Conservation (phyloP, 1,139 yeast species). For the Lodderomyces elongisporus region DNA sequence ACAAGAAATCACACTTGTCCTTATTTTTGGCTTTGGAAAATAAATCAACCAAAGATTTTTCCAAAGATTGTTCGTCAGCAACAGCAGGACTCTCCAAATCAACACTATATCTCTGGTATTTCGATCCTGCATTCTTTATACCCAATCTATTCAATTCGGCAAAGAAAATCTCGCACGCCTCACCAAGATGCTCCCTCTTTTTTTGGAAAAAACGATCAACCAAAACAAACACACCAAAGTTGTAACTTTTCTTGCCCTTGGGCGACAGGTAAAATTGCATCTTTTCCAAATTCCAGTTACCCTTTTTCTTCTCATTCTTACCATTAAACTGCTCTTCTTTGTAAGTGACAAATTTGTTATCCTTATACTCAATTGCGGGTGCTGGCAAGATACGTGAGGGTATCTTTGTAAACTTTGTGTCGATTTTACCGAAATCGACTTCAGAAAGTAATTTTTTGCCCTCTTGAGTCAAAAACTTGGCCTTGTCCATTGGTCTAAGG, state of each 20-base stretch:
- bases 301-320: conserved; percentile 11
- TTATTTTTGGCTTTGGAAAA: conserved; percentile 8
- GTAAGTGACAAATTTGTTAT: conserved; percentile 7
- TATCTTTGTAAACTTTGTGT: conserved; percentile 9
- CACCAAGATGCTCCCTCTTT: conserved; percentile 8
- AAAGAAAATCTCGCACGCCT: conserved; percentile 9
- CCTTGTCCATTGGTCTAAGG: conserved; percentile 10
- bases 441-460: conserved; percentile 6
- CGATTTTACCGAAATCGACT: conserved; percentile 11
- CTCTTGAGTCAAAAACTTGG: conserved; percentile 9
- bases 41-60: conserved; percentile 3
- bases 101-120: conserved; percentile 8
- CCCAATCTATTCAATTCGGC: conserved; percentile 11
- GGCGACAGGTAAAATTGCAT: conserved; percentile 9
- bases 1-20: conserved; percentile 11
- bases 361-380: conserved; percentile 11
- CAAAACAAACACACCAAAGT: conserved; percentile 10
- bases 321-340: conserved; percentile 9
- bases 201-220: conserved; percentile 6
- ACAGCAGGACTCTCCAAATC: conserved; percentile 8
- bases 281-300: conserved; percentile 13
- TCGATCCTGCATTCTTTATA: conserved; percentile 5
- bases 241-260: conserved; percentile 5
- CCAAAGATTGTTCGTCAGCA: conserved; percentile 7
- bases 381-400: conserved; percentile 13